Conservation (phyloP, 2,329 filamentous ascomycete genomes). For the Moelleriella libera region DNA sequence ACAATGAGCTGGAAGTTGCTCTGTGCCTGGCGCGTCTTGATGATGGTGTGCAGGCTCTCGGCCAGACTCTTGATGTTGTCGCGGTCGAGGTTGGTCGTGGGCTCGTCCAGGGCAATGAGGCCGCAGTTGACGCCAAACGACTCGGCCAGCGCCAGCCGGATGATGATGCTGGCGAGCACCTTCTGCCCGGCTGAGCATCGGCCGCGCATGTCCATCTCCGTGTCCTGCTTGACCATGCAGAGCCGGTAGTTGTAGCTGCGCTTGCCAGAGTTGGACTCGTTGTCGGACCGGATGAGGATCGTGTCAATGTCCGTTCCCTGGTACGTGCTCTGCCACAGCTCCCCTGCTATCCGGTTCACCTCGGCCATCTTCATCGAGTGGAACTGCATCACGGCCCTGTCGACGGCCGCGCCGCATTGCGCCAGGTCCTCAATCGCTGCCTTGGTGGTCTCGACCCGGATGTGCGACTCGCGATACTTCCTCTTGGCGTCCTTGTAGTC, state of each 20-base stretch:
- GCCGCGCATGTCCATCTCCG: slow-evolving; percentile 98
- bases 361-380: slow-evolving; percentile 97
- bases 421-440: slow-evolving; percentile 83
- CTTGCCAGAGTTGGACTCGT: slow-evolving; percentile 58
- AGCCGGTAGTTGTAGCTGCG: slow-evolving; percentile 94
- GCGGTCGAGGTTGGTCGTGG: slow-evolving; percentile 88
- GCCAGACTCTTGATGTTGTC: slow-evolving; percentile 91
- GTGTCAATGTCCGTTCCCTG: slow-evolving; percentile 95
- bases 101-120: slow-evolving; percentile 91
- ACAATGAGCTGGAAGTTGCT: slow-evolving; percentile 96
- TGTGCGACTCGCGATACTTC: slow-evolving; percentile 76
- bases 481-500: slow-evolving; percentile 73
- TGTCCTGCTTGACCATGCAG: slow-evolving; percentile 93
- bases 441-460: slow-evolving; percentile 82
- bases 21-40: slow-evolving; percentile 68
- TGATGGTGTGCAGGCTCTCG: slow-evolving; percentile 73
- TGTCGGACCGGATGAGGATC: slow-evolving; percentile 87
- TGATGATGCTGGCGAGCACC: slow-evolving; percentile 92
- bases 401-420: slow-evolving; percentile 69
- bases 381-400: slow-evolving; percentile 95
- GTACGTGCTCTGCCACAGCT: slow-evolving; percentile 96
- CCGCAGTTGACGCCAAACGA: slow-evolving; percentile 95
- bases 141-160: slow-evolving; percentile 87
- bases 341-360: slow-evolving; percentile 86
- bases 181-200: slow-evolving; percentile 95